Percentiles rank a stretch among this genome's conserved stretches.
Conservation (phyloP, 2,329 filamentous ascomycete species). For the Periglandula ipomoeae region DNA sequence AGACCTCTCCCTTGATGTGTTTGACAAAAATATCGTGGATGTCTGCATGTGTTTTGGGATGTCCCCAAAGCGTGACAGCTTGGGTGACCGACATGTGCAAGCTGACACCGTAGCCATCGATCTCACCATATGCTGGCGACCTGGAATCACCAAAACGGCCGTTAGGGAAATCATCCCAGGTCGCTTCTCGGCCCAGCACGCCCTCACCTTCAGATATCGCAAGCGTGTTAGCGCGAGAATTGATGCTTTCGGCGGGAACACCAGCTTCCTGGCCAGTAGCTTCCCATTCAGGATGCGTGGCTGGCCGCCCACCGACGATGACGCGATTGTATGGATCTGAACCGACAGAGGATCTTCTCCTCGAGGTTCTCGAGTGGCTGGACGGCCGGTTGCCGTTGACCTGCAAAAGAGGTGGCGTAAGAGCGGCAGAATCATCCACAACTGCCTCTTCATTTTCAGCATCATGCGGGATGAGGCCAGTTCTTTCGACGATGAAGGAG, state of each 20-base stretch:
- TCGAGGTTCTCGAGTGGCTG: slow-evolving; percentile 31
- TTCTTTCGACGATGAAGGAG: slow-evolving; percentile 81
- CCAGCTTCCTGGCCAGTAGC: slow-evolving; percentile 69
- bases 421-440: slow-evolving; percentile 30
- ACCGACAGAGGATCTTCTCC: slow-evolving; percentile 69
- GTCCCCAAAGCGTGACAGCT: slow-evolving; percentile 77
- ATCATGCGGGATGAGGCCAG: slow-evolving; percentile 65
- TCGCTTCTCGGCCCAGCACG: slow-evolving; percentile 81
- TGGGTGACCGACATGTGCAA: slow-evolving; percentile 82
- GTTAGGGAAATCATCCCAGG: slow-evolving; percentile 98
- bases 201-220: slow-evolving; percentile 94
- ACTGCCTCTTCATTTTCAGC: slow-evolving; percentile 44
- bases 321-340: slow-evolving; percentile 82
- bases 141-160: slow-evolving; percentile 90
- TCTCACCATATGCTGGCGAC: slow-evolving; percentile 90
- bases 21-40: slow-evolving; percentile 73
- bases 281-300: slow-evolving; percentile 57
- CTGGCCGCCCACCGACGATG: slow-evolving; percentile 60
- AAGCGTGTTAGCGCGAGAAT: slow-evolving; percentile 73
- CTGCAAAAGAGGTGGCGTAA: slow-evolving; percentile 21
- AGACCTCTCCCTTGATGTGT: slow-evolving; percentile 70
- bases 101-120: slow-evolving; percentile 96
- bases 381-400: slow-evolving; percentile 39
- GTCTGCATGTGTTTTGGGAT: slow-evolving; percentile 60
- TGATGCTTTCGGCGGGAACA: slow-evolving; percentile 62